Evolutionary conservation across 805 yeast genomes (phyloP).

Genomic region (Saturnispora saitoi): DNA sequence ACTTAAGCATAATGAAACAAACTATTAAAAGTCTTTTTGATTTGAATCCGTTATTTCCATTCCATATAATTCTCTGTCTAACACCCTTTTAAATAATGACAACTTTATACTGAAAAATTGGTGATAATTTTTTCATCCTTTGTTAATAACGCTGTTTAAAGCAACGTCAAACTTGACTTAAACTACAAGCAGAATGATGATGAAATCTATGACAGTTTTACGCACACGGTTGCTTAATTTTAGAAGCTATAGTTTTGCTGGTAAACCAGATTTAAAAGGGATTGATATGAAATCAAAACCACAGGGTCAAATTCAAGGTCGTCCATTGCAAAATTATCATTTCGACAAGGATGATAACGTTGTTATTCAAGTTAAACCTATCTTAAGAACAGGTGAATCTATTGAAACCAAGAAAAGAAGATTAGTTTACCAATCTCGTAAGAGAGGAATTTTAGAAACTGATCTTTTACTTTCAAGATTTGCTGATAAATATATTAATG

Average conservation of each 20-base stretch:
- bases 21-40: too few species aligned
- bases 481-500: slow-evolving; percentile 63
- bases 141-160: too few species aligned
- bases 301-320: slow-evolving; percentile 16
- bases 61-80: too few species aligned
- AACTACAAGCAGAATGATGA: not conserved
- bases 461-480: slow-evolving; percentile 79
- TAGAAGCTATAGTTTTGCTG: not conserved
- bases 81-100: too few species aligned
- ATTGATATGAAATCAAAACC: slow-evolving; percentile 11
- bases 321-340: slow-evolving; percentile 17
- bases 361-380: slow-evolving; percentile 66
- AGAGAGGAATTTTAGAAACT: slow-evolving; percentile 91
- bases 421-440: slow-evolving; percentile 81
- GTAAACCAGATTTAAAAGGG: slow-evolving; percentile 8
- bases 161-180: not conserved
- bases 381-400: slow-evolving; percentile 66
- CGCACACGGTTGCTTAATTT: not conserved
- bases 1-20: too few species aligned
- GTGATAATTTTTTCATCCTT: too few species aligned
- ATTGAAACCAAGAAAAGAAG: slow-evolving; percentile 77
- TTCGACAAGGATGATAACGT: slow-evolving; percentile 33
- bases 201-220: not conserved
- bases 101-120: too few species aligned
- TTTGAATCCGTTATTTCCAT: too few species aligned